phyloP scores from a whole-genome alignment of 2,329 filamentous ascomycete species.

The Aspergillus pseudotamarii region DNA sequence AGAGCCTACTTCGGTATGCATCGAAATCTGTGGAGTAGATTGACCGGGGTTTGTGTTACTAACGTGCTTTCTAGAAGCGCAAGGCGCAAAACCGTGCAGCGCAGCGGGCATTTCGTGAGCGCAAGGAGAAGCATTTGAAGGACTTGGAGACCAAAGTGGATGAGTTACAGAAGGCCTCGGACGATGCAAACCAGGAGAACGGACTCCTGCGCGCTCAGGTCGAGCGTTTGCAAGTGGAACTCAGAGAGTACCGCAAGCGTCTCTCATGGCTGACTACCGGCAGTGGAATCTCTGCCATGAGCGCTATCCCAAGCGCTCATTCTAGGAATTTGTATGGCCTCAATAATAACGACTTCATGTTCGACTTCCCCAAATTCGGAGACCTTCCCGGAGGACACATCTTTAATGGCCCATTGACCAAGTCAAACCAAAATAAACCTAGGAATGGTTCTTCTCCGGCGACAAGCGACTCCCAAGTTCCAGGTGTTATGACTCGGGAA shows the following conservation, averaged over 20 bases:
- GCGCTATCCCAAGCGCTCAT: slow-evolving; percentile 49
- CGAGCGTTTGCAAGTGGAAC: slow-evolving; percentile 79
- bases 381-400: slow-evolving; percentile 63
- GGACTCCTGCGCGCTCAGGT: slow-evolving; percentile 80
- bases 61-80: slow-evolving; percentile 44
- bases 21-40: not conserved
- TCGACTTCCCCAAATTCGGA: slow-evolving; percentile 95
- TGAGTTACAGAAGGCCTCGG: slow-evolving; percentile 76
- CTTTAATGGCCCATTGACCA: slow-evolving; percentile 49
- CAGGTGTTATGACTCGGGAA: slow-evolving; percentile 35
- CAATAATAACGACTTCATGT: slow-evolving; percentile 81
- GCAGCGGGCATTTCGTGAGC: slow-evolving; percentile 89
- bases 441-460: slow-evolving; percentile 33
- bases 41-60: slow-evolving; percentile 17
- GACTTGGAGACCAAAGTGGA: slow-evolving; percentile 60
- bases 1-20: slow-evolving; percentile 90
- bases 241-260: slow-evolving; percentile 88
- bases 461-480: slow-evolving; percentile 24
- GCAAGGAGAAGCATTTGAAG: slow-evolving; percentile 77
- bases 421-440: slow-evolving; percentile 32
- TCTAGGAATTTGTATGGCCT: slow-evolving; percentile 58
- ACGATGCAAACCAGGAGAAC: slow-evolving; percentile 84
- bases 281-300: slow-evolving; percentile 51
- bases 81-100: slow-evolving; percentile 95
- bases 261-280: slow-evolving; percentile 64